Conservation (phyloP, 345 rosid genomes). For the Boechera divaricarpa region DNA sequence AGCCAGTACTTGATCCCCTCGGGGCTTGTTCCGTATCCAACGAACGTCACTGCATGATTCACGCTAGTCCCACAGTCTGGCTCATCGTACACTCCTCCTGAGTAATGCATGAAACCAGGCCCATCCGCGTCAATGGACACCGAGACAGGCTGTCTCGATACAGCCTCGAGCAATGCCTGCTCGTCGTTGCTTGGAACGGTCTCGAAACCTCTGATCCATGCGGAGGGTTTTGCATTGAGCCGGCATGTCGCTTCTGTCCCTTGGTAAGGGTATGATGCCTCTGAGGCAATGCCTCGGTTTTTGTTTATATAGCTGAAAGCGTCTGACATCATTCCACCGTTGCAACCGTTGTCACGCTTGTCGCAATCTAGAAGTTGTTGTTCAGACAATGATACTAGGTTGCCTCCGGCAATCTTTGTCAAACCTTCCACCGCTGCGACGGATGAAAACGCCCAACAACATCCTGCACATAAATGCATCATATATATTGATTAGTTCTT, state of each 20-base stretch:
- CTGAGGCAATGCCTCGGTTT: slow-evolving; percentile 58
- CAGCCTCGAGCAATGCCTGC: slow-evolving; percentile 55
- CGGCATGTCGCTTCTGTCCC: slow-evolving; percentile 31
- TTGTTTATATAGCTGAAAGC: slow-evolving; percentile 55
- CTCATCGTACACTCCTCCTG: slow-evolving; percentile 53
- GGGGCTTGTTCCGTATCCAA: slow-evolving; percentile 54
- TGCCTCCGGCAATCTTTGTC: slow-evolving; percentile 48
- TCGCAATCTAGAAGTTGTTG: slow-evolving; percentile 65
- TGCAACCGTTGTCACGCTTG: slow-evolving; percentile 49
- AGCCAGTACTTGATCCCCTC: slow-evolving; percentile 58
- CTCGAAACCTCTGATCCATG: slow-evolving; percentile 52
- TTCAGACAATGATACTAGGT: slow-evolving; percentile 54
- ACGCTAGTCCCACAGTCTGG: slow-evolving; percentile 47
- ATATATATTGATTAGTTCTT: background rate
- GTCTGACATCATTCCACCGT: slow-evolving; percentile 61
- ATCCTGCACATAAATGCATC: slow-evolving; percentile 31
- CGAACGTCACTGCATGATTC: slow-evolving; percentile 56
- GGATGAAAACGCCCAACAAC: slow-evolving; percentile 74
- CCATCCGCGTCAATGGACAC: slow-evolving; percentile 49
- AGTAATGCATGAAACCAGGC: slow-evolving; percentile 46
- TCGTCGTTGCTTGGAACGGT: slow-evolving; percentile 56
- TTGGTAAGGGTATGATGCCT: slow-evolving; percentile 56
- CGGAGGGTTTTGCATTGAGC: slow-evolving; percentile 29
- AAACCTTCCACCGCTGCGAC: slow-evolving; percentile 68
- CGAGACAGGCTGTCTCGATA: slow-evolving; percentile 65